Evolutionary conservation across 1,284 basidiomycete species (phyloP).

Genomic region (Melampsora americana): DNA sequence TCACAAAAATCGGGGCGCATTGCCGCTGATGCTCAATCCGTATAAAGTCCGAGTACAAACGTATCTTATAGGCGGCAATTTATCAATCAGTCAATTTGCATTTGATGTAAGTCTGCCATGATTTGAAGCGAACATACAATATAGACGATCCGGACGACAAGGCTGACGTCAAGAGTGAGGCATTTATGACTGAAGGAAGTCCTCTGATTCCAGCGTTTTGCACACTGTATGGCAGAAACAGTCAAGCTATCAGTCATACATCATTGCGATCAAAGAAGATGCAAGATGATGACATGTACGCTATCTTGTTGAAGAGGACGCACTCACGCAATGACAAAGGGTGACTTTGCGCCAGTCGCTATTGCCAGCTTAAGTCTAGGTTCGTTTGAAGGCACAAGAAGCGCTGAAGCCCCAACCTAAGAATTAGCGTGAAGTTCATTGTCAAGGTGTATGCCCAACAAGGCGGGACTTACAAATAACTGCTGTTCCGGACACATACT

Average conservation of each 20-base stretch:
- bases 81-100: background rate
- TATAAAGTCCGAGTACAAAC: constrained; percentile 41
- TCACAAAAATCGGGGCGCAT: constrained; percentile 39
- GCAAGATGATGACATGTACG: too few species aligned
- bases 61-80: constrained; percentile 17
- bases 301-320: background rate
- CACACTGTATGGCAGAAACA: constrained; percentile 9
- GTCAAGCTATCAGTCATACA: background rate
- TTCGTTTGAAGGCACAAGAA: constrained; percentile 70
- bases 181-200: constrained; percentile 42
- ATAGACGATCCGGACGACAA: constrained; percentile 40
- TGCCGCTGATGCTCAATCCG: constrained; percentile 42
- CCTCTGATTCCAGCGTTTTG: constrained; percentile 44
- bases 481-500: constrained; percentile 37
- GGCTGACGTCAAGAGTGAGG: constrained; percentile 25
- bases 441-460: background rate
- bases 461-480: constrained; percentile 30
- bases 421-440: background rate
- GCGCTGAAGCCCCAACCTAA: constrained; percentile 61
- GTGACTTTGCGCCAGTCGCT: constrained; percentile 68
- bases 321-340: constrained; percentile 65
- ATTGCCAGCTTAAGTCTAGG: constrained; percentile 60
- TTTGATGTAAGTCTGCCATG: background rate
- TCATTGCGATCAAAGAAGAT: background rate
- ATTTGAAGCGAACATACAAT: constrained; percentile 22